Conservation (phyloP, 441 rosid genomes). For the Theobroma grandiflorum region DNA sequence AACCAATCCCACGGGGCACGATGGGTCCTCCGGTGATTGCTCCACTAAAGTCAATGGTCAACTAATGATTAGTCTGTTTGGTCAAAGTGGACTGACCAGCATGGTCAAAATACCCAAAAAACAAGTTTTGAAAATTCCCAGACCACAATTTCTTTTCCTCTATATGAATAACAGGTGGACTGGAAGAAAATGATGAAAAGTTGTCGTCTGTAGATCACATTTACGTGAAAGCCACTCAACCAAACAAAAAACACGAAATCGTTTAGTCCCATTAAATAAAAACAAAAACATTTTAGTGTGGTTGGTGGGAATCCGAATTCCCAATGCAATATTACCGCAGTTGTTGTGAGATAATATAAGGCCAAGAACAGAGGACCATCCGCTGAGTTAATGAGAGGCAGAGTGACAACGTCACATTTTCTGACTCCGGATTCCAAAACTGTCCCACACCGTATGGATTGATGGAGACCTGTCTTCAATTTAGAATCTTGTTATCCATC, state of each 20-base stretch:
- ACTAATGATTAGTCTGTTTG: not conserved
- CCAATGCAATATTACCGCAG: not conserved
- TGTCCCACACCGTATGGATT: not conserved
- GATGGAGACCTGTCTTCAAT: not conserved
- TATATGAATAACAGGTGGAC: no score
- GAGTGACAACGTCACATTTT: not conserved
- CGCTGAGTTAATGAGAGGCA: not conserved
- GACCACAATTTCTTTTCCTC: not conserved
- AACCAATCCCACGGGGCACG: not conserved
- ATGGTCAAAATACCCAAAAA: not conserved
- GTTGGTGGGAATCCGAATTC: not conserved
- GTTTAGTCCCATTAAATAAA: no score
- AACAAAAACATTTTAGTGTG: not conserved
- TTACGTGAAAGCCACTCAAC: no score
- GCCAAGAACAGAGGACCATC: not conserved
- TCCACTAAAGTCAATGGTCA: not conserved
- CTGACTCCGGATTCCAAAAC: not conserved
- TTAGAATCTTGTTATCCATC: no score
- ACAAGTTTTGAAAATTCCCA: not conserved
- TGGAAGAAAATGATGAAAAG: no score
- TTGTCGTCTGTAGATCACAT: no score
- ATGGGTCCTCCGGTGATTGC: not conserved
- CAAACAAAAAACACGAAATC: no score
- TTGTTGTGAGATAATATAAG: not conserved
- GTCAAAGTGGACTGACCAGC: not conserved